Evolutionary conservation across 2,329 filamentous ascomycete genomes (phyloP), one percentile per base, ranked within the genome.

Genomic region (Sordariomycetes sp.): DNA sequence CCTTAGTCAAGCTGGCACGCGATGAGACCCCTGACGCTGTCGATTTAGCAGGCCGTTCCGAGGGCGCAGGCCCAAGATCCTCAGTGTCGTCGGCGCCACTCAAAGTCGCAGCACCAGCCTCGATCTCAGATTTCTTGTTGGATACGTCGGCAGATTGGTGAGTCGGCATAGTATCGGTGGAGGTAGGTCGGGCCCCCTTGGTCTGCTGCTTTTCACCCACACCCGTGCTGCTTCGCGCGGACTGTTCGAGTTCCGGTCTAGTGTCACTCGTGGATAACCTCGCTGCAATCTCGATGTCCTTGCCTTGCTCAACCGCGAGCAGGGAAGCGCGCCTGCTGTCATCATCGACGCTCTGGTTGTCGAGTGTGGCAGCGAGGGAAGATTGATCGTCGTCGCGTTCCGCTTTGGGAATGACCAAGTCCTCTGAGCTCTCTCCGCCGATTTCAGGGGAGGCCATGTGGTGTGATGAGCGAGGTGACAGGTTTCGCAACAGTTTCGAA

Each of bases 311-410:
- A 12, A 33, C 44, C 3, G 42, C 41, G 3, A 33, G 20, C 6
- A 53, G 23, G 0, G 54, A 54, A 4, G 47, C 55, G 11, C 51
- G 52, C 17, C 59, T 59, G 3, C 52, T 66, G n/a, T n/a, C n/a
- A 21, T 59, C 58, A 7, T 53, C 57, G 8, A 57, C 44, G 43
- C 68, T 72, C 40, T 70, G 57, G 3, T 64, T 61, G 39, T 79
- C 76, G 37, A 78, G 46, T 1, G 73, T 79, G 6, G 72, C 76
- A 19, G 65, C 69, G 20, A 80, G 45, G 2, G 76, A 80, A 25
- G 64, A 66, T 27, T 71, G 66, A 20, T 63, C 58, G 31, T 64
- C 57, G 2, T 51, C 46, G 23, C 41, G 51, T 27, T 24, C 26
- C 3, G n/a, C 12, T 4, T 21, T 29, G 8, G 57, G 48, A 16